These are phyloP conservation scores for Arabidopsis thaliana DNA, from an alignment of 345 rosid genomes.

Conservation along the genomic window DNA sequence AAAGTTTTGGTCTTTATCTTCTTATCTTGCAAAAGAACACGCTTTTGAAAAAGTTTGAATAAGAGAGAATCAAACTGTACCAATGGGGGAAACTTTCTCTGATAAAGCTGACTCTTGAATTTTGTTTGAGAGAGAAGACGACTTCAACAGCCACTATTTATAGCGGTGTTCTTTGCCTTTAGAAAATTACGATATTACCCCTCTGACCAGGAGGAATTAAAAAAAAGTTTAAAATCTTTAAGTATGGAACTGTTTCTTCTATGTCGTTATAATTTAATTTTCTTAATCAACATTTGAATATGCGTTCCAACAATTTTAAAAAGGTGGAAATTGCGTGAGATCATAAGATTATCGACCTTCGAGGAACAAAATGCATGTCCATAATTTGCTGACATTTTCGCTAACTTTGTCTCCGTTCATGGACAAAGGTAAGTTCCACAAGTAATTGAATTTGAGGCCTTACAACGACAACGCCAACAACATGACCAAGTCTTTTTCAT, in stretches of 20 bases:
- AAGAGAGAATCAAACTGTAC: constrained; percentile 27
- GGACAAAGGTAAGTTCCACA: constrained; percentile 7
- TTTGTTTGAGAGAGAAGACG: constrained; percentile 12
- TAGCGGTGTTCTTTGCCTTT: background rate
- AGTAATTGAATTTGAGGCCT: constrained; percentile 16
- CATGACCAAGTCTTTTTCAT: constrained; percentile 31
- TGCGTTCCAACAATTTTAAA: background rate
- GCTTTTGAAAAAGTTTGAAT: constrained; percentile 9
- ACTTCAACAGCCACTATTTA: constrained; percentile 27
- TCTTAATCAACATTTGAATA: background rate
- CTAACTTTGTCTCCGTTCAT: background rate
- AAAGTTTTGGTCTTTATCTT: constrained; percentile 7
- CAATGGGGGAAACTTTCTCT: background rate
- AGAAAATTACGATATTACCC: background rate
- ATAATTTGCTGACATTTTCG: constrained; percentile 27
- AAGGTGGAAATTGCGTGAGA: constrained; percentile 27
- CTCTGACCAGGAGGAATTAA: background rate
- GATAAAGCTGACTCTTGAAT: constrained; percentile 18
- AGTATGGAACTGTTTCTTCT: no score
- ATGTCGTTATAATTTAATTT: background rate
- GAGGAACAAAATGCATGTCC: constrained; percentile 39
- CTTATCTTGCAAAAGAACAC: constrained; percentile 19
- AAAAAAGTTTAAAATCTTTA: no score
- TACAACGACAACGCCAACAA: background rate
- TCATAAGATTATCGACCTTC: background rate